Base-by-base conservation (phyloP, 495 filamentous ascomycete genomes). In the Penicillium longicatenatum region DNA sequence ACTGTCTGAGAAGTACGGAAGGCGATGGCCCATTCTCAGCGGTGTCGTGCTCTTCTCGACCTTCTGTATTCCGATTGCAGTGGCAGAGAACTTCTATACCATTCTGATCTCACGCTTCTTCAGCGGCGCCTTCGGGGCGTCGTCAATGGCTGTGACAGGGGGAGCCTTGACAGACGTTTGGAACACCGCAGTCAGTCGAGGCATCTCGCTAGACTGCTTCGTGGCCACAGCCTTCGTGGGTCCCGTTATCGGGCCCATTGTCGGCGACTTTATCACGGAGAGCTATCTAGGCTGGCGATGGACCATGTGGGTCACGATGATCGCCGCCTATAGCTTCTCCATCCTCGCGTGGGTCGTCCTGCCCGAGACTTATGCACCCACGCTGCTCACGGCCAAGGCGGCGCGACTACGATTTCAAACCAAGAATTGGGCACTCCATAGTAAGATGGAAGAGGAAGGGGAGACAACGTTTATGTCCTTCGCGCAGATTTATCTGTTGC, bases 281-380 rank as follows among this genome's bases (percentile, higher is more conserved):
- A 69, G 62, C 20, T 67, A 78, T 51, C 69, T 85, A 2, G 78
- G 75, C 20, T 87, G 85, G 84, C 67, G 81, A 31, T 86, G 84
- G 84, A 83, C 81, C 1, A 75, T 70, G 24, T 90, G 77, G 70
- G 73, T 86, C 22, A 82, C 79, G 6, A 62, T 77, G 5, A 84
- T 89, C 55, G 75, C 83, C 62, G 74, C 66, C 0, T 69, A 71
- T 17, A 60, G 77, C 7, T 75, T 82, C 30, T 76, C 76, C 12
- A 57, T 69, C 3, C 10, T 81, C 4, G 71, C 69, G 0, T 61
- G 82, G 10, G 24, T 78, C 14, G 62, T 76, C 24, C 67, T 81
- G 5, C 75, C 79, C 0, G 87, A 89, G 64, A 85, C 86, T 0
- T 84, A 78, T 49, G 66, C 68, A 0, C 73, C 79, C 9, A 72